These are phyloP conservation scores for Pleurotus sapidus DNA, from an alignment of 768 basidiomycete genomes.

Conservation along the genomic window DNA sequence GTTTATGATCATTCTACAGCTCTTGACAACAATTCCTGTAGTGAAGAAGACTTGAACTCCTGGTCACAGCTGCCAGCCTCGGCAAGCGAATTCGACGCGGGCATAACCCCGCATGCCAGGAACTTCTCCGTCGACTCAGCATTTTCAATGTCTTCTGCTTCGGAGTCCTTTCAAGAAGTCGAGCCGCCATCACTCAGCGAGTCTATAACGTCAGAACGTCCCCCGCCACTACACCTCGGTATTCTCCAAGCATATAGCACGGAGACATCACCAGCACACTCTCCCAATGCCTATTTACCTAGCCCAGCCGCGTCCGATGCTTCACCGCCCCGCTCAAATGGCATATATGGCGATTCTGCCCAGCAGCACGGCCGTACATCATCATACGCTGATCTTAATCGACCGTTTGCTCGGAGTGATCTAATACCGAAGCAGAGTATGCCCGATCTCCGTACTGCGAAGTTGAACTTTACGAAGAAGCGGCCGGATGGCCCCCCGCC, in stretches of 20 bases:
- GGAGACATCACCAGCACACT: slow-evolving; percentile 43
- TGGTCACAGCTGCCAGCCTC: slow-evolving; percentile 33
- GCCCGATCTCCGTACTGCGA: slow-evolving; percentile 71
- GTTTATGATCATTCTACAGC: not conserved
- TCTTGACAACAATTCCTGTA: slow-evolving; percentile 16
- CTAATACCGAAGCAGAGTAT: slow-evolving; percentile 74
- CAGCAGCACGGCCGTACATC: slow-evolving; percentile 46
- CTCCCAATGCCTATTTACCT: slow-evolving; percentile 53
- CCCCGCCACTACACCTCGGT: slow-evolving; percentile 48
- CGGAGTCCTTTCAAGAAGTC: slow-evolving; percentile 32
- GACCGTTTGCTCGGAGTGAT: slow-evolving; percentile 30
- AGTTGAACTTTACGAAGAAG: slow-evolving; percentile 31
- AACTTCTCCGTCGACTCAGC: slow-evolving; percentile 64
- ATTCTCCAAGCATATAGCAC: slow-evolving; percentile 37
- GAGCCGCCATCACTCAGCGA: slow-evolving; percentile 12
- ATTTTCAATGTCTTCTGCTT: slow-evolving; percentile 46
- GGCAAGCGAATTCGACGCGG: slow-evolving; percentile 32
- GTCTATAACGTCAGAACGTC: slow-evolving; percentile 31
- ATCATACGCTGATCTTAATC: slow-evolving; percentile 42
- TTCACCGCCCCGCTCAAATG: slow-evolving; percentile 17
- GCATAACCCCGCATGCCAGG: slow-evolving; percentile 48
- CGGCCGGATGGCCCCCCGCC: slow-evolving; percentile 22
- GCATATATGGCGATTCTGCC: slow-evolving; percentile 34
- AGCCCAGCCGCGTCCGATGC: slow-evolving; percentile 55
- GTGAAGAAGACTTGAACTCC: slow-evolving; percentile 37